Conservation (phyloP, 2,329 filamentous ascomycete species). For the Ceratocystis huliohia region DNA sequence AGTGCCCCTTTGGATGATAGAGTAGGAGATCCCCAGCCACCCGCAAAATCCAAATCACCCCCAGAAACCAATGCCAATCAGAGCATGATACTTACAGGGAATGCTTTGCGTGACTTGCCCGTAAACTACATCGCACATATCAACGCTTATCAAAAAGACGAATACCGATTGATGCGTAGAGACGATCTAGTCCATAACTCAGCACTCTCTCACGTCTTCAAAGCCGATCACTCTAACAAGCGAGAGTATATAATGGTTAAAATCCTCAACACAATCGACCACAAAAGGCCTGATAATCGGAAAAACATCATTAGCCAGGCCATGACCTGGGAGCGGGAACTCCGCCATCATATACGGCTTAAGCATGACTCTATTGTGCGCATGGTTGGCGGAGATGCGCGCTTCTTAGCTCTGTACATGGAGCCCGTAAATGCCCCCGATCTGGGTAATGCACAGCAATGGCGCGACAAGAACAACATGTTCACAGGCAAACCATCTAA, state of each 20-base stretch:
- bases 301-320: slow-evolving; percentile 38
- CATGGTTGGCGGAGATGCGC: slow-evolving; percentile 46
- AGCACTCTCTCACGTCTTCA: slow-evolving; percentile 9
- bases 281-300: background rate
- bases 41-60: background rate
- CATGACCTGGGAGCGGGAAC: slow-evolving; percentile 48
- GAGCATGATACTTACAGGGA: background rate
- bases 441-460: slow-evolving; percentile 37
- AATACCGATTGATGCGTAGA: slow-evolving; percentile 9
- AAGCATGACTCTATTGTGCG: slow-evolving; percentile 46
- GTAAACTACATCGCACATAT: background rate
- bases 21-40: background rate
- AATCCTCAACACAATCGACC: slow-evolving; percentile 1
- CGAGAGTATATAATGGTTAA: slow-evolving; percentile 14
- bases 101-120: background rate
- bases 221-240: background rate
- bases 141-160: background rate
- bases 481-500: slow-evolving; percentile 40
- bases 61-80: background rate
- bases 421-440: slow-evolving; percentile 47
- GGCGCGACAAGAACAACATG: slow-evolving; percentile 38
- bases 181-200: slow-evolving; percentile 5
- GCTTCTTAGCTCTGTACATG: slow-evolving; percentile 49
- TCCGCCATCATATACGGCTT: slow-evolving; percentile 42
- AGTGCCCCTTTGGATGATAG: background rate